Percentiles rank a stretch among this genome's conserved stretches.
Evolutionary conservation across 1,139 yeast species (phyloP).

Genomic region (Suhomyces ambrosiae): DNA sequence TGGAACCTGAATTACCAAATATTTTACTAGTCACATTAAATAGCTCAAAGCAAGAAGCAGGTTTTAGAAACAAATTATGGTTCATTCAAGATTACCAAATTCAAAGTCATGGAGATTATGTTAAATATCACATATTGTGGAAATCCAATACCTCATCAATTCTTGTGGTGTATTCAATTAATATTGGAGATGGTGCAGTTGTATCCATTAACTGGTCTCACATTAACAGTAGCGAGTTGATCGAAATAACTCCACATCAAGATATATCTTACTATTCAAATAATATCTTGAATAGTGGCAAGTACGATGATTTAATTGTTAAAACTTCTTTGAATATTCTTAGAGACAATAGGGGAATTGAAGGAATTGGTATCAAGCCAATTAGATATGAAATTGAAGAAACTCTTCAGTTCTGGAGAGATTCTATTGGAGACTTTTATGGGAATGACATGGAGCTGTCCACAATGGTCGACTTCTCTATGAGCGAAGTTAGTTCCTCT

Average conservation of each 20-base stretch:
- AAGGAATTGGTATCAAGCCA: constrained; percentile 13
- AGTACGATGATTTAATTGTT: constrained; percentile 47
- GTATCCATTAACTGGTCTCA: constrained; percentile 23
- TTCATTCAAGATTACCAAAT: constrained; percentile 41
- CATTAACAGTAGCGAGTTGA: constrained; percentile 14
- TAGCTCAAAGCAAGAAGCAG: constrained; percentile 5
- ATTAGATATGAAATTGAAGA: constrained; percentile 26
- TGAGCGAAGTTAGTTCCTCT: background rate
- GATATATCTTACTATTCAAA: constrained; percentile 41
- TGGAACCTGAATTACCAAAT: constrained; percentile 31
- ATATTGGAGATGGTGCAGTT: constrained; percentile 22
- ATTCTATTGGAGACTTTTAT: constrained; percentile 3
- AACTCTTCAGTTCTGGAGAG: constrained; percentile 20
- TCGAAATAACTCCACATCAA: constrained; percentile 29
- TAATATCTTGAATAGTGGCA: constrained; percentile 50
- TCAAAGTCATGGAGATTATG: constrained; percentile 28
- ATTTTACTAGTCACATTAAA: constrained; percentile 9
- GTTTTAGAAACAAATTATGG: constrained; percentile 40
- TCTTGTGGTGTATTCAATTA: constrained; percentile 24
- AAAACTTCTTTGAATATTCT: constrained; percentile 41
- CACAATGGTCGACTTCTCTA: constrained; percentile 3
- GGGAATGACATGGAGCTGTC: constrained; percentile 4
- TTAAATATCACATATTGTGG: constrained; percentile 51
- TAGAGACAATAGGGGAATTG: constrained; percentile 27
- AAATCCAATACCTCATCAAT: constrained; percentile 62